phyloP scores from a whole-genome alignment of 2,329 filamentous ascomycete species.

The Aspergillus hiratsukae region DNA sequence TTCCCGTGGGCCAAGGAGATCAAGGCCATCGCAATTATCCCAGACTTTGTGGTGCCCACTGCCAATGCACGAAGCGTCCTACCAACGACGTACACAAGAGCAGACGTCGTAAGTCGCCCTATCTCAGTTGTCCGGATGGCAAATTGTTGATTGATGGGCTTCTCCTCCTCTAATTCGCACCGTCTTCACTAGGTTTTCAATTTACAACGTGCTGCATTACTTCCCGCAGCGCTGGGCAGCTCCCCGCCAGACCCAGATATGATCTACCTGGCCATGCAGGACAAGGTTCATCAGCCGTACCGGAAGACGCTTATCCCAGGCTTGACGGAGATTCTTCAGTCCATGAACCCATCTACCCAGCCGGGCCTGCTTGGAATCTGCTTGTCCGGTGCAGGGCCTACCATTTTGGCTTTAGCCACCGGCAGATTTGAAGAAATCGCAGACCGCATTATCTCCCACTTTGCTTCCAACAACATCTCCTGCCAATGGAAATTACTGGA shows the following conservation, averaged over 20 bases:
- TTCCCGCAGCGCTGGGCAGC: slow-evolving; percentile 83
- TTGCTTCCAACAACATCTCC: slow-evolving; percentile 61
- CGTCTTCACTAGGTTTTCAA: slow-evolving; percentile 62
- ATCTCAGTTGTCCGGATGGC: background rate
- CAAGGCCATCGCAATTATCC: slow-evolving; percentile 95
- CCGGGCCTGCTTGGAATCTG: slow-evolving; percentile 90
- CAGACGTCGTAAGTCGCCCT: slow-evolving; percentile 66
- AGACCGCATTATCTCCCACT: slow-evolving; percentile 67
- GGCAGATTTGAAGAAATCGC: slow-evolving; percentile 86
- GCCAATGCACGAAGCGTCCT: slow-evolving; percentile 83
- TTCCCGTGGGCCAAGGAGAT: slow-evolving; percentile 93
- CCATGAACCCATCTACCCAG: slow-evolving; percentile 82
- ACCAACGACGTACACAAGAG: slow-evolving; percentile 71
- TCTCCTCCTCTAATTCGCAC: background rate
- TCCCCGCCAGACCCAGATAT: slow-evolving; percentile 87
- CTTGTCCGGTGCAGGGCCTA: slow-evolving; percentile 89
- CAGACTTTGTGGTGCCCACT: slow-evolving; percentile 92
- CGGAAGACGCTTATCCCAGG: slow-evolving; percentile 87
- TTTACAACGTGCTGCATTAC: slow-evolving; percentile 83
- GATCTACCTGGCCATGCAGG: slow-evolving; percentile 98
- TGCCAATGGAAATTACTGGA: slow-evolving; percentile 87
- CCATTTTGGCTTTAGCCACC: slow-evolving; percentile 88
- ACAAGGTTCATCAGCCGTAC: slow-evolving; percentile 97
- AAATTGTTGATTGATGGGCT: background rate
- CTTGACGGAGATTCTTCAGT: slow-evolving; percentile 82